Evolutionary conservation across 768 basidiomycete genomes (phyloP).

Genomic region (Coprinellus micaceus): DNA sequence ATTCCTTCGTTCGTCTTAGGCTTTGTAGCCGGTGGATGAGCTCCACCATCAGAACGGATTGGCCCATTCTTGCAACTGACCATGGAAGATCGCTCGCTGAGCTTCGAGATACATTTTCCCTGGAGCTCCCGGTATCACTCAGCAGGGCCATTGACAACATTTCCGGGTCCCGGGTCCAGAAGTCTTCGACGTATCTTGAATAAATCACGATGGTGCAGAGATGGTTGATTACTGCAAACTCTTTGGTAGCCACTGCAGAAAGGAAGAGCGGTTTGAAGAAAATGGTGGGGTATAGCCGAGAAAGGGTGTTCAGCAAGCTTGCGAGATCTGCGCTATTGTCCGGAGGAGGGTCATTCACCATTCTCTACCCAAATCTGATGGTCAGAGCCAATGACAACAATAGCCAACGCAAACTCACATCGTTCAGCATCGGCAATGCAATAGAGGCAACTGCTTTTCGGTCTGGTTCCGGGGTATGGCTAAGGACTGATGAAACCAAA

Average conservation of each 20-base stretch:
- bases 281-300: constrained; percentile 50
- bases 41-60: constrained; percentile 59
- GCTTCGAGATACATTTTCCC: neutral
- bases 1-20: constrained; percentile 40
- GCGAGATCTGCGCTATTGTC: constrained; percentile 44
- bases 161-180: constrained; percentile 67
- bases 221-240: constrained; percentile 55
- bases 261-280: constrained; percentile 73
- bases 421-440: constrained; percentile 45
- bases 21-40: constrained; percentile 50
- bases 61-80: constrained; percentile 56
- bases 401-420: too few species aligned
- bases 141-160: constrained; percentile 72
- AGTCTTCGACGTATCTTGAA: constrained; percentile 52
- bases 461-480: constrained; percentile 45
- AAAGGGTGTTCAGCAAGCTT: constrained; percentile 47
- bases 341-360: constrained; percentile 51
- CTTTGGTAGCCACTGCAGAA: constrained; percentile 64
- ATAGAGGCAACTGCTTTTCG: constrained; percentile 36
- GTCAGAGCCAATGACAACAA: too few species aligned
- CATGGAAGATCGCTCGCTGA: constrained; percentile 22
- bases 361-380: constrained; percentile 34
- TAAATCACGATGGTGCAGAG: constrained; percentile 51
- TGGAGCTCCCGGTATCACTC: constrained; percentile 38
- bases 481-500: constrained; percentile 37